Evolutionary conservation across 179 eudicot genomes (phyloP), one percentile per base, ranked within the genome.

Genomic region (Spinacia oleracea): DNA sequence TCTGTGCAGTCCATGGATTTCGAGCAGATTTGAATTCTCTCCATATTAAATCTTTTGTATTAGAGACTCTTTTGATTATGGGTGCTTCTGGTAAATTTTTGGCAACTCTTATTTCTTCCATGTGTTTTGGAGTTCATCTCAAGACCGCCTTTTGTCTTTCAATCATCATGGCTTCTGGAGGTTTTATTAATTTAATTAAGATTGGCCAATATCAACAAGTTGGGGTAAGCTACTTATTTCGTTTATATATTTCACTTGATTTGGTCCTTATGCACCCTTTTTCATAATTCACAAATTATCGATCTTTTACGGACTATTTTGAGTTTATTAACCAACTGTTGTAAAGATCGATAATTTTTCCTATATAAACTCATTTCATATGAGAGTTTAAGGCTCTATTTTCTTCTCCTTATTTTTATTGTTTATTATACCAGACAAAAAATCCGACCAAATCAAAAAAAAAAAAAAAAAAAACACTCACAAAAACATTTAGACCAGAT

Each of bases 21-120:
- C 16, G 69, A 69, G 46, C 64, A 46, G 27, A 50, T 21, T 76
- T 68, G n/a, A 32, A 34, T 11, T 23, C 12, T 55, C 51, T 67
- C 10, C 40, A 9, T 40, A 3, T 9, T 4, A 77, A 40, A 12
- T 38, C 74, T 7, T 2, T 25, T 23, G 12, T 2, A 0, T 2
- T 25, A 5, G 78, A 65, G 75, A 1, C 43, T 12, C 3, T 81
- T 55, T 8, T 77, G 3, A 1, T 73, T 0, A 18, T 34, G 18
- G 81, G 81, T 11, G 16, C 55, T 12, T 1, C 35, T 5, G 84
- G 84, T 11, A 81, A 81, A 53, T 77, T 81, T n/a, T 5, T 81
- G 3, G 84, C 78, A 6, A 65, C 68, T 0, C 10, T 77, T 9
- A 20, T 65, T 23, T 21, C 81, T 11, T 42, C 81, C 14, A 42